These are phyloP conservation scores for Vanrija pseudolonga DNA, from an alignment of 1,284 basidiomycete species.

Conservation along the genomic window DNA sequence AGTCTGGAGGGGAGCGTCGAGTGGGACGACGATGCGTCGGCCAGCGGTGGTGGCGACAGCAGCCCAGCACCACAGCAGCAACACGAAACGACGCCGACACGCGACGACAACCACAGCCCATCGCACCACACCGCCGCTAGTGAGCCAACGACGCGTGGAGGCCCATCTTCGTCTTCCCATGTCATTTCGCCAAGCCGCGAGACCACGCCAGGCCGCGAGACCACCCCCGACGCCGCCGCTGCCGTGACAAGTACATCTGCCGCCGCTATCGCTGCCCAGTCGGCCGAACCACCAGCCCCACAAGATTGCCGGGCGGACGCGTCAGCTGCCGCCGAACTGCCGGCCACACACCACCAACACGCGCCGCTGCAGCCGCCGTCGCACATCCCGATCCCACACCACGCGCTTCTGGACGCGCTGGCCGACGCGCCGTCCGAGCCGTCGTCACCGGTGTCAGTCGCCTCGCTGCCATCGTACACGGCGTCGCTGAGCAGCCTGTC, in stretches of 20 bases:
- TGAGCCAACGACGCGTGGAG: too few relatives aligned
- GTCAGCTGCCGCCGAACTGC: background rate
- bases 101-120: too few relatives aligned
- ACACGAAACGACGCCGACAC: background rate
- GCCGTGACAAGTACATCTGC: background rate
- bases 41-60: too few relatives aligned
- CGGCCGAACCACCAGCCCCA: background rate
- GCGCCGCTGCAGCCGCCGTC: too few relatives aligned
- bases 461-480: conserved; percentile 22
- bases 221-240: too few relatives aligned
- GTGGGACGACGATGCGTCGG: background rate
- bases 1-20: conserved; percentile 23
- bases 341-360: too few relatives aligned
- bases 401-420: conserved; percentile 17
- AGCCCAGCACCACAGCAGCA: background rate
- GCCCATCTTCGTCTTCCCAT: too few relatives aligned
- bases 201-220: too few relatives aligned
- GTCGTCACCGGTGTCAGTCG: conserved; percentile 29
- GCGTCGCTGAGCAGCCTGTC: conserved; percentile 29
- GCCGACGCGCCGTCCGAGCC: conserved; percentile 26
- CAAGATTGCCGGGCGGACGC: background rate
- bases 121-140: too few relatives aligned
- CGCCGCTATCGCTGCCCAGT: background rate
- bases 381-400: background rate
- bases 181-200: too few relatives aligned